Percentiles rank a stretch among this genome's conserved stretches.
Evolutionary conservation across 306 rosid genomes (phyloP).

Genomic region (Cicer arietinum): DNA sequence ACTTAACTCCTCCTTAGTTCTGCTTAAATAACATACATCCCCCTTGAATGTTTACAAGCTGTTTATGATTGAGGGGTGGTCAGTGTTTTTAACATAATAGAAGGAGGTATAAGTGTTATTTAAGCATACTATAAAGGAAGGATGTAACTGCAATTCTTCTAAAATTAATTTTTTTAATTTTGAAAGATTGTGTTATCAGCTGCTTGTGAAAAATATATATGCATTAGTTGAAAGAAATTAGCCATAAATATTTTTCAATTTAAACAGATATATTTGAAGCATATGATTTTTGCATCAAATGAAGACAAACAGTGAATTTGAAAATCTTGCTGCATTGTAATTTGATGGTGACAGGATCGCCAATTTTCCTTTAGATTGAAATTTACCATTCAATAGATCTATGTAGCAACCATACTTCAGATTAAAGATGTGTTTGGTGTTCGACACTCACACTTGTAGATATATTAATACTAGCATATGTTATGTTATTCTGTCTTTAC

Average conservation of each 20-base stretch:
- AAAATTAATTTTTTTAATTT: background rate
- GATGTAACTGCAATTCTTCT: background rate
- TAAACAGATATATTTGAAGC: background rate
- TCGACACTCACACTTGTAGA: too few relatives aligned
- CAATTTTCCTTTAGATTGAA: background rate
- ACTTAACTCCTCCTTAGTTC: background rate
- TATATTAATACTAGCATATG: background rate
- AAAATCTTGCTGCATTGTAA: slow-evolving; percentile 8
- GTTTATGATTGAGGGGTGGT: too few relatives aligned
- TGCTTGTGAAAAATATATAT: background rate
- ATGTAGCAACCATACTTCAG: too few relatives aligned
- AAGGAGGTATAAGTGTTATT: background rate
- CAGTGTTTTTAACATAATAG: background rate
- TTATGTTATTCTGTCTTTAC: slow-evolving; percentile 19
- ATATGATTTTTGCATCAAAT: background rate
- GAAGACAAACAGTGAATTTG: slow-evolving; percentile 10
- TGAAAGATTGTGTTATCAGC: background rate
- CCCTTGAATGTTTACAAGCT: background rate
- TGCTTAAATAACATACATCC: background rate
- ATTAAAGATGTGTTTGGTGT: too few relatives aligned
- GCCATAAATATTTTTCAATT: background rate
- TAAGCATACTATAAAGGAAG: background rate
- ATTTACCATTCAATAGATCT: background rate
- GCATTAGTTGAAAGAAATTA: background rate
- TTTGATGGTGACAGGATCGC: background rate